Evolutionary conservation across 2,329 filamentous ascomycete genomes (phyloP).

Genomic region (Talaromyces sp.): DNA sequence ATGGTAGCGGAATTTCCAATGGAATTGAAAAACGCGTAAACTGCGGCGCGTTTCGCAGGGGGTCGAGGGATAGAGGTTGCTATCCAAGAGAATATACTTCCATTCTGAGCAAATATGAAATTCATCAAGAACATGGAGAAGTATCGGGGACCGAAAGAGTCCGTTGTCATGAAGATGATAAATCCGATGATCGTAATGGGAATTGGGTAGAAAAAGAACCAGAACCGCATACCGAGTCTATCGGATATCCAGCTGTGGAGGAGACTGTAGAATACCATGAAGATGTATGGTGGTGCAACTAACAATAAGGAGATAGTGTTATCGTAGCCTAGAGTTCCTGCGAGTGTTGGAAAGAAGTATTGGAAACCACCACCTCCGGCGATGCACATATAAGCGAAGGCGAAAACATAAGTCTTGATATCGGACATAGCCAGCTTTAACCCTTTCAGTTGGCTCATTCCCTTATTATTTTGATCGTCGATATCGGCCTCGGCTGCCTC

Average conservation of each 20-base stretch:
- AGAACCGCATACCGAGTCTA: constrained; percentile 51
- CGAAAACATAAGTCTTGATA: constrained; percentile 51
- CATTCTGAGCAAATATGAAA: constrained; percentile 55
- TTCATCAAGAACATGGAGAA: constrained; percentile 59
- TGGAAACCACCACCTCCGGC: constrained; percentile 54
- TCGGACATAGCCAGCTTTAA: constrained; percentile 56
- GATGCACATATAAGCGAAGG: constrained; percentile 52
- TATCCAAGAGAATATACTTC: constrained; percentile 45
- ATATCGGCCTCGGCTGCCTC: constrained; percentile 55
- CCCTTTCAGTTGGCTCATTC: constrained; percentile 52
- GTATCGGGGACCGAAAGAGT: constrained; percentile 57
- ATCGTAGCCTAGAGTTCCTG: constrained; percentile 47
- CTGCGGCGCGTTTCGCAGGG: constrained; percentile 58
- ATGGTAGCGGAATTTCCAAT: constrained; percentile 57
- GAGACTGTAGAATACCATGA: constrained; percentile 55
- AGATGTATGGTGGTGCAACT: constrained; percentile 57
- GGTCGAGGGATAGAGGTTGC: constrained; percentile 55
- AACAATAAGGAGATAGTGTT: constrained; percentile 54
- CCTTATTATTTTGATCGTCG: constrained; percentile 46
- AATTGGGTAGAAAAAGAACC: constrained; percentile 58
- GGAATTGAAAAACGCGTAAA: constrained; percentile 59
- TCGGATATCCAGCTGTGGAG: constrained; percentile 51
- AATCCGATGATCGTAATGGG: constrained; percentile 57
- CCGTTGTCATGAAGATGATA: constrained; percentile 53
- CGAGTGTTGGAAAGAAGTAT: constrained; percentile 60